Base-by-base conservation (phyloP, 805 yeast species). In the Yarrowia porcina region DNA sequence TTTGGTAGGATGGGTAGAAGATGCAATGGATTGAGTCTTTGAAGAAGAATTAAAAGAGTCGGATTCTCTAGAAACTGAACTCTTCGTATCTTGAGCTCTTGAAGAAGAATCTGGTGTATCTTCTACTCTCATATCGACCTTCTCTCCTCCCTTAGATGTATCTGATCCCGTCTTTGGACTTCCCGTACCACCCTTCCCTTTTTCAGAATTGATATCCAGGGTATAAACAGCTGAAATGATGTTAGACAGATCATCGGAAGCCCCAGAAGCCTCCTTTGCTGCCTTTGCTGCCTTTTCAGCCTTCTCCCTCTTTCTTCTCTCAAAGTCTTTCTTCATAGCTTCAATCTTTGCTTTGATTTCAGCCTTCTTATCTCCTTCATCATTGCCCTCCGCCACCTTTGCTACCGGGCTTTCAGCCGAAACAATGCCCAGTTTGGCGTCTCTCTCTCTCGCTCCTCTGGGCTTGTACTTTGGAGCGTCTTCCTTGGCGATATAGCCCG, bases 401-500 rank as follows among this genome's bases (percentile, higher is more conserved):
- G 36, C 9, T 2, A 49, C 27, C 5, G 56, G 56, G 20, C 56
- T 33, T 13, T n/a, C 18, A 0, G 38, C 21, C 4, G 41, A 9
- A 4, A 20, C 33, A 18, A 52, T 52, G 12, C 59, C 59, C 25
- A 52, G 28, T 21, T 36, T 52, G 21, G 59, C 59, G 13, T 52
- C 59, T 36, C 59, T 21, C 7, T 52, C 59, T 25, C 59, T 12
- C 11, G 41, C 27, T 12, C 27, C 49, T 18, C 49, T 27, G 5
- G 64, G 60, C 44, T 35, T 36, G 50, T 44, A 65, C 38, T 57
- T 47, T 27, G 64, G 60, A n/a, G 57, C 65, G 27, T 69, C 72
- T 33, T 69, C 72, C 12, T 45, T 50, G 17, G 72, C 71, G 4
- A 64, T 36, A 41, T 42, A 70, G 10, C 72, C 72, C 10, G 71